A percentile compares a stretch with the other conserved stretches of the same genome.
phyloP scores from a whole-genome alignment of 306 rosid species.

The Pyrus pyrifolia region DNA sequence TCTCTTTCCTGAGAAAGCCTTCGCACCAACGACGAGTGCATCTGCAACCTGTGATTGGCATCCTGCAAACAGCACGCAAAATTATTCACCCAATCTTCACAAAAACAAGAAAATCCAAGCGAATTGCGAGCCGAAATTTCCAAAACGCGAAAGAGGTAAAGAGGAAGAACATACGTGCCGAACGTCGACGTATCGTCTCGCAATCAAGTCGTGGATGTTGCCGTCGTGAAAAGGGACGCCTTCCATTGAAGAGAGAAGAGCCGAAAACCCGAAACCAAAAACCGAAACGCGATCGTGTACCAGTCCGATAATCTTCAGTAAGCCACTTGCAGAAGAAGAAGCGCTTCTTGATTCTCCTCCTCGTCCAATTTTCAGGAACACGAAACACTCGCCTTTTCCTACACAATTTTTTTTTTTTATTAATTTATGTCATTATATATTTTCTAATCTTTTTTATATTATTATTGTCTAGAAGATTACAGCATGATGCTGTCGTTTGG shows the following conservation, averaged over 20 bases:
- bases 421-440: background rate
- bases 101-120: background rate
- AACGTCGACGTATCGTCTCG: conserved; percentile 36
- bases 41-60: conserved; percentile 53
- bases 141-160: background rate
- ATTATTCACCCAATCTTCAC: background rate
- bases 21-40: conserved; percentile 80
- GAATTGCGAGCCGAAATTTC: background rate
- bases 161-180: conserved; percentile 36
- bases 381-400: background rate
- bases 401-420: background rate
- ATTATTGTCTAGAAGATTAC: background rate
- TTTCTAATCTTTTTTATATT: background rate
- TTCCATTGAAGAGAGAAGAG: conserved; percentile 47
- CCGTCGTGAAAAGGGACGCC: conserved; percentile 59
- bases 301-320: conserved; percentile 14
- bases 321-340: conserved; percentile 22
- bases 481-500: background rate
- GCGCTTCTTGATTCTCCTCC: conserved; percentile 1
- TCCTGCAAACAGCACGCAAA: conserved; percentile 28
- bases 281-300: conserved; percentile 5
- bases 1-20: conserved; percentile 79
- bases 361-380: background rate
- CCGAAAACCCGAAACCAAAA: background rate
- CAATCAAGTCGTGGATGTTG: conserved; percentile 51